Conservation (phyloP, 345 rosid genomes). For the Microthlaspi erraticum region DNA sequence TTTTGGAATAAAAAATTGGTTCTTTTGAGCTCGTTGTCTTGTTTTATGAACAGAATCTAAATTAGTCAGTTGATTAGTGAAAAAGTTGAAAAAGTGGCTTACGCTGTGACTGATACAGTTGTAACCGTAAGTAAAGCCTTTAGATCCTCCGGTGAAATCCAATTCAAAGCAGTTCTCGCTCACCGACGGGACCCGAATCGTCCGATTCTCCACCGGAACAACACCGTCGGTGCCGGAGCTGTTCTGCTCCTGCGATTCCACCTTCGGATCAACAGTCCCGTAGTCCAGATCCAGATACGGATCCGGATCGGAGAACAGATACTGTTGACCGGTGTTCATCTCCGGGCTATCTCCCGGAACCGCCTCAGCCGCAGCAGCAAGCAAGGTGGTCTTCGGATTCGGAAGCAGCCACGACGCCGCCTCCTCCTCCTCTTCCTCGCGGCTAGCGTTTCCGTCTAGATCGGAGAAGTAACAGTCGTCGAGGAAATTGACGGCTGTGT, state of each 20-base stretch:
- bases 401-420: slow-evolving; percentile 95
- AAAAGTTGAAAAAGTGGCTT: slow-evolving; percentile 37
- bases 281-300: slow-evolving; percentile 81
- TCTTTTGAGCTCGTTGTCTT: slow-evolving; percentile 2
- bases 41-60: slow-evolving; percentile 3
- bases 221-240: slow-evolving; percentile 89
- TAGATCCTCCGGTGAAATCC: slow-evolving; percentile 59
- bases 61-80: background rate
- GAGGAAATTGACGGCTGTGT: slow-evolving; percentile 56
- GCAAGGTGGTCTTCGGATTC: slow-evolving; percentile 56
- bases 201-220: slow-evolving; percentile 68
- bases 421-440: slow-evolving; percentile 83
- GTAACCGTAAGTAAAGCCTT: slow-evolving; percentile 54
- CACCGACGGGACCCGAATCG: slow-evolving; percentile 46
- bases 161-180: slow-evolving; percentile 62
- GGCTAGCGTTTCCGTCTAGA: slow-evolving; percentile 52
- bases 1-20: slow-evolving; percentile 6
- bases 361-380: slow-evolving; percentile 1
- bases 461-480: slow-evolving; percentile 63
- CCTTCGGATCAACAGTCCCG: slow-evolving; percentile 61
- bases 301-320: slow-evolving; percentile 68
- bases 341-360: slow-evolving; percentile 52
- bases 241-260: slow-evolving; percentile 72
- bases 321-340: slow-evolving; percentile 70
- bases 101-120: slow-evolving; percentile 72